Conservation (phyloP, 208 protist genomes). For the Leishmania martiniquensis region DNA sequence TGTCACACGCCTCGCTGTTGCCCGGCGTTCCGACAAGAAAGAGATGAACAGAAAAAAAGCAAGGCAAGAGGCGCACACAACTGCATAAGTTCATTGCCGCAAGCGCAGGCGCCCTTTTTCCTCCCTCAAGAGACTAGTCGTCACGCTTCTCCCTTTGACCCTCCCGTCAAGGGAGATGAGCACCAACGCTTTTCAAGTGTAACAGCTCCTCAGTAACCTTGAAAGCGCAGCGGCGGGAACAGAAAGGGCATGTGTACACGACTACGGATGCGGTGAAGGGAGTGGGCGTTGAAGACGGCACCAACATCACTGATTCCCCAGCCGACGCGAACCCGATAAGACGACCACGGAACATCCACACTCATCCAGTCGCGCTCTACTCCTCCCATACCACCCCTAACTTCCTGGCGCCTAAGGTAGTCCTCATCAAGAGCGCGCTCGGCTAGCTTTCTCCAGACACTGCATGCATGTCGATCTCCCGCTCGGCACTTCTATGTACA, state of each 20-base stretch:
- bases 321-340: background rate
- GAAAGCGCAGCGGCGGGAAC: background rate
- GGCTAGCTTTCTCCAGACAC: background rate
- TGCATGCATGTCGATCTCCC: background rate
- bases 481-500: background rate
- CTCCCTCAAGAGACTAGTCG: background rate
- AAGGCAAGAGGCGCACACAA: background rate
- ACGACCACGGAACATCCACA: background rate
- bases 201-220: background rate
- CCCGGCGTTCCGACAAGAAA: background rate
- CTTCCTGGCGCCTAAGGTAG: background rate
- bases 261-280: background rate
- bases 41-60: background rate
- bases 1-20: background rate
- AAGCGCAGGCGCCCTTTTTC: background rate
- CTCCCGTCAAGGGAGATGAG: background rate
- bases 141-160: background rate
- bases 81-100: background rate
- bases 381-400: background rate
- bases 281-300: background rate
- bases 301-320: background rate
- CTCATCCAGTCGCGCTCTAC: background rate
- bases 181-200: background rate
- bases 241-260: background rate
- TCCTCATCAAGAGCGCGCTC: background rate